Base-by-base conservation (phyloP, 768 basidiomycete genomes). In the Coprinopsis strossmayeri region DNA sequence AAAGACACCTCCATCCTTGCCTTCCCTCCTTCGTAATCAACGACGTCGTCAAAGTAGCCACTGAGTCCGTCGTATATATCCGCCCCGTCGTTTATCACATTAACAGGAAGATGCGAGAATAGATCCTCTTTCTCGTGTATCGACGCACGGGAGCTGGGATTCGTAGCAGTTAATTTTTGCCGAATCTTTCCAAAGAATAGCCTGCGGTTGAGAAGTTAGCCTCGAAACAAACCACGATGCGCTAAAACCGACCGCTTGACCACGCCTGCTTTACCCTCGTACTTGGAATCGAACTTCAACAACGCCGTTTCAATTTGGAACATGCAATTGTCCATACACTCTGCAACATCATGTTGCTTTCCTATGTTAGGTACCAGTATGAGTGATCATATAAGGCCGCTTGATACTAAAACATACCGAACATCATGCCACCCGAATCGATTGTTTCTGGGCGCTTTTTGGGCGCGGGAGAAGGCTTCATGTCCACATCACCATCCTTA, bases 241-340 rank as follows among this genome's bases (percentile, higher is more conserved):
- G 25, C 40, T 9, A 17, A 25, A 5, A 25, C 40, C 25, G 4
- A 92, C 93, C 84, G 74, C 66, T 93, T 91, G 39, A 96, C 84
- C 9, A 95, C 74, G 53, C 91, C 91, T 0, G 73, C 72, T 30
- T 66, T 67, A 34, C 67, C 57, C 7, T 72, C 78, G 49, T 63
- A 64, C 43, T 72, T 58, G 2, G 67, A 74, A 44, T 79, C 79
- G 52, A 92, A 87, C 58, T 87, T 87, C 32, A 91, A 71, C 40
- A 91, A 63, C 1, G 92, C 93, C 3, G 91, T 87, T 65, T 99
- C 96, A 44, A 98, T 92, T 65, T 98, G 96, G 69, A 96, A 96
- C 76, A 99, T 87, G 70, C 94, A 94, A 59, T 98, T 98, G 66
- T 98, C 95, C 87, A 98, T 91, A 67, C 95, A 97, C 66, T 99